phyloP scores from a whole-genome alignment of 331 rosid species.

The Cydonia oblonga region DNA sequence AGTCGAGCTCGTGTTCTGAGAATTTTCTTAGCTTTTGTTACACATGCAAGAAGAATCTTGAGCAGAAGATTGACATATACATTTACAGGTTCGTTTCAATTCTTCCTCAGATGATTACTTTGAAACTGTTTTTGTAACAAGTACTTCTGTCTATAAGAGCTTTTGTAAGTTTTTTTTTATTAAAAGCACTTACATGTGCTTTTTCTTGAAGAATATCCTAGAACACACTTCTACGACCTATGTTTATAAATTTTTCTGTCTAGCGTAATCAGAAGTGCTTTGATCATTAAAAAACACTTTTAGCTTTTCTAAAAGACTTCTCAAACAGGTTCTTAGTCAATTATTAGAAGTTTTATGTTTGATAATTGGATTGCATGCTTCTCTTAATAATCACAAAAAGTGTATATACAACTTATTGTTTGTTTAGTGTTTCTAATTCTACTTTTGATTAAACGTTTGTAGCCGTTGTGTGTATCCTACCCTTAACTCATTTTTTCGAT shows the following conservation, averaged over 20 bases:
- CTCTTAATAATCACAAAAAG: neutral
- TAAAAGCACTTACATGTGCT: no score
- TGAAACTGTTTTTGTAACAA: neutral
- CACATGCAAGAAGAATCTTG: constrained; percentile 75
- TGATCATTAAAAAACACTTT: neutral
- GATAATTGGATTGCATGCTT: neutral
- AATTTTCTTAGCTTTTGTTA: constrained; percentile 67
- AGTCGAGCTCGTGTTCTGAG: constrained; percentile 3
- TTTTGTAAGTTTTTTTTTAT: no score
- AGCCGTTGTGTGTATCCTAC: neutral
- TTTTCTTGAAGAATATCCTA: neutral
- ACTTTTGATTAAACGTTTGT: neutral
- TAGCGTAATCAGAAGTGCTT: neutral
- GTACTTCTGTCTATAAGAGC: neutral
- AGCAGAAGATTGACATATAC: constrained; percentile 67
- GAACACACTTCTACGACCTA: neutral
- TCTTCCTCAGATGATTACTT: neutral
- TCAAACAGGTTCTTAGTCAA: neutral
- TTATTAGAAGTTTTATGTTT: neutral
- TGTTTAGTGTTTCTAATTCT: neutral
- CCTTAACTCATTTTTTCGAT: neutral
- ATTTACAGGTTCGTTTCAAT: constrained; percentile 54
- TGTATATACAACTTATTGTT: neutral
- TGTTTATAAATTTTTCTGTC: neutral
- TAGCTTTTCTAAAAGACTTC: neutral